phyloP scores from a whole-genome alignment of 441 rosid species.

The Omphalea diandra region DNA sequence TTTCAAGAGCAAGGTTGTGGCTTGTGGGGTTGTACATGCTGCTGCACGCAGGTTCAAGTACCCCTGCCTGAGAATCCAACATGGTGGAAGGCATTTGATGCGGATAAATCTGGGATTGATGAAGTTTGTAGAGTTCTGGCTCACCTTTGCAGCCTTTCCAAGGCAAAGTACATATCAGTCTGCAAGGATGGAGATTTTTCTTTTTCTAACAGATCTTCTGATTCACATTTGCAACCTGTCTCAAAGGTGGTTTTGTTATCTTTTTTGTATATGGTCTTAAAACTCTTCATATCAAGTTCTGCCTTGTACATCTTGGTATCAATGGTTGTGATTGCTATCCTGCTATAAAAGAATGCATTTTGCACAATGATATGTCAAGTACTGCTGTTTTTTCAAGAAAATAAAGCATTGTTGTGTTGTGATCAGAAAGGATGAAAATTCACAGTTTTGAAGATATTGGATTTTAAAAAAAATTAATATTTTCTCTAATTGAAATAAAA shows the following conservation, averaged over 20 bases:
- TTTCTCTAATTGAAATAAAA: too few relatives aligned
- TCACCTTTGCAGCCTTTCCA: conserved; percentile 76
- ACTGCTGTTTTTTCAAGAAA: conserved; percentile 4
- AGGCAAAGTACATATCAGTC: conserved; percentile 69
- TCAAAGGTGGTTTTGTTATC: conserved; percentile 48
- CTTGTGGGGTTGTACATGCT: conserved; percentile 94
- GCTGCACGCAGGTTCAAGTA: conserved; percentile 86
- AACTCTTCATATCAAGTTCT: background rate
- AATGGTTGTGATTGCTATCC: background rate
- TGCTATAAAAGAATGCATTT: conserved; percentile 6
- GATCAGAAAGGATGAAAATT: background rate
- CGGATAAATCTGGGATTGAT: conserved; percentile 83
- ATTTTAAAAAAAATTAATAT: too few relatives aligned
- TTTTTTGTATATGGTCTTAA: background rate
- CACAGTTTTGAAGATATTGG: background rate
- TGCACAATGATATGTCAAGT: background rate
- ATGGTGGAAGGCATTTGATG: conserved; percentile 97
- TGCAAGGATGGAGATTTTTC: conserved; percentile 93
- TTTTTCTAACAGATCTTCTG: conserved; percentile 55
- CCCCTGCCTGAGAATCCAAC: conserved; percentile 96
- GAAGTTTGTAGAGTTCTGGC: conserved; percentile 89
- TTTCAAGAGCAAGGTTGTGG: conserved; percentile 94
- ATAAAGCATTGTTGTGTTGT: background rate
- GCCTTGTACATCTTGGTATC: background rate
- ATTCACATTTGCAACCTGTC: conserved; percentile 49